Percentiles rank a stretch among this genome's conserved stretches.
Evolutionary conservation across 78 protist genomes (phyloP).

Genomic region (Guillardia theta): DNA sequence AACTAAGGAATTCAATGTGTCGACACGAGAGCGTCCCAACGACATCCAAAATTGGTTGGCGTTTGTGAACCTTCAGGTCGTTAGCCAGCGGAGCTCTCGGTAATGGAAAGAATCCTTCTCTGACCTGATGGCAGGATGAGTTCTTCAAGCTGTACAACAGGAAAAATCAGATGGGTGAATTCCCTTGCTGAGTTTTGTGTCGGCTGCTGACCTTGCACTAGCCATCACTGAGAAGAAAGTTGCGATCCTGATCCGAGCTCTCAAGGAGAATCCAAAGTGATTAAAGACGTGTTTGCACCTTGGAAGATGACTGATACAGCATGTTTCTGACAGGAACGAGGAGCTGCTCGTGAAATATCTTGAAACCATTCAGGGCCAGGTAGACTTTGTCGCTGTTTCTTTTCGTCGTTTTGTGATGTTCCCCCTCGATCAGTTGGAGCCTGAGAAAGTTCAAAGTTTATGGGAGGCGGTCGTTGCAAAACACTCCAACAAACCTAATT

Average conservation of each 20-base stretch:
- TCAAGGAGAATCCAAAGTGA: neutral
- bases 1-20: neutral
- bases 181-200: neutral
- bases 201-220: neutral
- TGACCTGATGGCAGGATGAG: too few species aligned
- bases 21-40: neutral
- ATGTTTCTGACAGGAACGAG: too few species aligned
- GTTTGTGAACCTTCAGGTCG: neutral
- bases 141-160: neutral
- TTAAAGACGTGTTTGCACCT: too few species aligned
- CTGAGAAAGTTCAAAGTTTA: neutral
- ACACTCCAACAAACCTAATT: neutral
- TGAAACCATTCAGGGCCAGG: neutral
- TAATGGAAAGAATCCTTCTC: too few species aligned
- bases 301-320: too few species aligned
- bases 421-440: neutral
- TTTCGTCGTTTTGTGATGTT: neutral
- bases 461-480: neutral
- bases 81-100: too few species aligned
- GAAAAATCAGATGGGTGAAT: neutral
- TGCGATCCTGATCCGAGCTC: neutral
- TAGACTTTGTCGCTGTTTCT: neutral
- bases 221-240: neutral
- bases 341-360: neutral
- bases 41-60: neutral